Percentiles rank a stretch among this genome's conserved stretches.
These are phyloP conservation scores for Chrysoporthe cubensis DNA, from an alignment of 2,329 filamentous ascomycete species.

Conservation along the genomic window DNA sequence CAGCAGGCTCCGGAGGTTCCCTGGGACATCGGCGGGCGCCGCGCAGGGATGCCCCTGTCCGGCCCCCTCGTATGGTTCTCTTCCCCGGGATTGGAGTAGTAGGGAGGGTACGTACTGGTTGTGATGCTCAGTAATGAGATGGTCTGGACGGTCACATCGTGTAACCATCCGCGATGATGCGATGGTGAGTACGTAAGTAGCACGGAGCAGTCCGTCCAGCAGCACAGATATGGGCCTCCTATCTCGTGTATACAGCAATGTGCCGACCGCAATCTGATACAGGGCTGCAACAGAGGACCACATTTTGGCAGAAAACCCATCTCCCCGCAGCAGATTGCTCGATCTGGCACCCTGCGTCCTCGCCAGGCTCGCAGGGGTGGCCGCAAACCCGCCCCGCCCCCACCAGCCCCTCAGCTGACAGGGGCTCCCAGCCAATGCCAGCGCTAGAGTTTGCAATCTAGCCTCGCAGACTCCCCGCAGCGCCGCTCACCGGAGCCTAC, in stretches of 20 bases:
- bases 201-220: no score
- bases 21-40: background rate
- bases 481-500: constrained; percentile 10
- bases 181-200: no score
- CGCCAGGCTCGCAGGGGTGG: background rate
- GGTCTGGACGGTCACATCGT: no score
- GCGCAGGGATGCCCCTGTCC: background rate
- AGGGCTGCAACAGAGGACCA: no score
- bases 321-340: background rate
- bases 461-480: constrained; percentile 3
- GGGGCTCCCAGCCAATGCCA: background rate
- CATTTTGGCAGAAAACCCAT: background rate
- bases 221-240: no score
- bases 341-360: background rate
- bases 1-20: background rate
- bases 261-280: no score
- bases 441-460: constrained; percentile 12
- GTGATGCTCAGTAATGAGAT: no score
- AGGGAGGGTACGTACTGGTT: no score
- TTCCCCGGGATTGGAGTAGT: background rate
- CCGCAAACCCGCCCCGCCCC: background rate
- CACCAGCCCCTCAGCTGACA: constrained; percentile 1
- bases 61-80: background rate
- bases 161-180: no score
- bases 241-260: no score